Evolutionary conservation across 164 flowering plant species (phyloP), one percentile per base, ranked within the genome.

Genomic region (Brasenia schreberi): DNA sequence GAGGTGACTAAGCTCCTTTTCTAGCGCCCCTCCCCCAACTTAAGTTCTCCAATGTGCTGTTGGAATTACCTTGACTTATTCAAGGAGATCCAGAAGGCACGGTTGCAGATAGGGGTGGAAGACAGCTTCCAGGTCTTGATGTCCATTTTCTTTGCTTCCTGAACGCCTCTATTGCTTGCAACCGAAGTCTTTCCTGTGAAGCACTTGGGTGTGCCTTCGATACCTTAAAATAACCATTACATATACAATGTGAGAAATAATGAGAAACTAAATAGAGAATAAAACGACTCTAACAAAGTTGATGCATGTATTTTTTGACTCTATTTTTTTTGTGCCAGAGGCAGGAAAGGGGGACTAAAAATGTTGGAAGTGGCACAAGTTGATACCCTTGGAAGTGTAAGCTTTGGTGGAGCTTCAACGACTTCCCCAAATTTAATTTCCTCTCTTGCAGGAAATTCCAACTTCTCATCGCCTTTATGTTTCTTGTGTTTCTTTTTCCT

Each of bases 351-450:
- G 56, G 16, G 56, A 49, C 0, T 14, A 49, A 49, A 49, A 14
- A 9, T 14, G 56, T 49, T 5, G 4, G 56, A 14, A 14, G 16
- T 9, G 16, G 56, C 10, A 49, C 10, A 6, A 49, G 56, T 9
- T 9, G 12, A 5, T 81, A 88, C 94, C 96, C 90, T 90, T 0
- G 98, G 96, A 74, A 87, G 67, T 43, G 76, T 68, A 43, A 69
- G 71, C 72, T 91, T 91, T 53, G 92, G 97, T 12, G 99, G 99
- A 69, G 97, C 96, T 80, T 87, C 64, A 70, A 91, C 99, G 59
- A 94, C 79, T 0, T 94, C 98, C 52, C 98, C 98, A 80, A 92
- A 92, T 65, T 18, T 18, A 61, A 72, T 59, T 6, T 56, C 44
- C 73, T 94, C 99, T 27, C 33, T 82, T 23, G 80, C 83, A 4